Conservation (phyloP, 1,284 basidiomycete genomes). For the Tilletia caries region DNA sequence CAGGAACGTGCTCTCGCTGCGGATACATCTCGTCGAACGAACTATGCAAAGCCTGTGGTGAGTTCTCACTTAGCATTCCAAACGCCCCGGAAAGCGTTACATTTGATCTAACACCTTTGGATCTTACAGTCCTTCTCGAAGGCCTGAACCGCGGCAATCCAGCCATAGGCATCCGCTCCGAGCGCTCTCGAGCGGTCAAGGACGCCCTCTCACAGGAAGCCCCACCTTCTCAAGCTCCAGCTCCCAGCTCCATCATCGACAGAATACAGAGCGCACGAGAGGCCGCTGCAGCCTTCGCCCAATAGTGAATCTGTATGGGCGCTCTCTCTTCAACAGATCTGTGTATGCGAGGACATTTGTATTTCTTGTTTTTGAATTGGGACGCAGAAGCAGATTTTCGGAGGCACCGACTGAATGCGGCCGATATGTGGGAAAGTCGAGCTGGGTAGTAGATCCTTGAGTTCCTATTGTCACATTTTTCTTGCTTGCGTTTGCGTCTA, state of each 20-base stretch:
- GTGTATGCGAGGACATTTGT: no score
- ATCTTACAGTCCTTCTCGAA: conserved; percentile 39
- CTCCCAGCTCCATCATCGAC: neutral
- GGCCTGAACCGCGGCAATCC: conserved; percentile 49
- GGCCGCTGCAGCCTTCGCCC: conserved; percentile 6
- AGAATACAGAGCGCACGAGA: conserved; percentile 11
- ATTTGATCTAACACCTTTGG: neutral
- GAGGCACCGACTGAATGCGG: no score
- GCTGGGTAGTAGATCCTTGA: no score
- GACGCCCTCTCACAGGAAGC: conserved; percentile 1
- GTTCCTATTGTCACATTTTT: no score
- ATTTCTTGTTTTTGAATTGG: no score
- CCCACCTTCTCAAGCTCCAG: conserved; percentile 7
- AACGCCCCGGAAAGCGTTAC: neutral
- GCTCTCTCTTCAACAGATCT: no score
- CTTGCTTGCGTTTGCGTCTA: neutral
- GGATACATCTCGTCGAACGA: conserved; percentile 51
- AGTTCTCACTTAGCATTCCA: neutral
- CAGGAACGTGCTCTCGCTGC: conserved; percentile 39
- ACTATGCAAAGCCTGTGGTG: conserved; percentile 50
- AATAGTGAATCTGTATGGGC: neutral
- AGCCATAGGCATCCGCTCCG: conserved; percentile 43
- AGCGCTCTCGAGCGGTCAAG: conserved; percentile 34
- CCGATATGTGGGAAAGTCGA: no score
- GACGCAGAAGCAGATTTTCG: no score